Evolutionary conservation across 106 monocot species (phyloP).

Genomic region (Dendrobium nobile): DNA sequence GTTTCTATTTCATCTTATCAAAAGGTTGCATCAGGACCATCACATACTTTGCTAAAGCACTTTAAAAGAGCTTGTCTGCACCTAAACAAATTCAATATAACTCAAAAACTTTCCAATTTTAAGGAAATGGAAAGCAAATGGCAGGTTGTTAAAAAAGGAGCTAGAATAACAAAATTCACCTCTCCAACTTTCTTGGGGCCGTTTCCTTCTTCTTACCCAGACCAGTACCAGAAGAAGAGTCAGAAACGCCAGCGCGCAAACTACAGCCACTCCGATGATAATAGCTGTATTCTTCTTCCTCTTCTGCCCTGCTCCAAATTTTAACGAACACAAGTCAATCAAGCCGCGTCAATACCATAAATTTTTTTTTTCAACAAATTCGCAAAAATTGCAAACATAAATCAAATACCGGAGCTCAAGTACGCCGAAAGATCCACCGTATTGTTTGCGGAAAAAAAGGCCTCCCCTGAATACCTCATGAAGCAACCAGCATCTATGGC

Average conservation of each 20-base stretch:
- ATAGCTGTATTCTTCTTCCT: conserved; percentile 26
- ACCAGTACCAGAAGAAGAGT: conserved; percentile 12
- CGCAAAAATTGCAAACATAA: background rate
- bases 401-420: conserved; percentile 18
- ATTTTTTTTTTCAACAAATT: background rate
- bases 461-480: conserved; percentile 46
- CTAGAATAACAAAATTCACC: conserved; percentile 18
- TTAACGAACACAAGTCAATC: background rate
- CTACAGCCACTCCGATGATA: conserved; percentile 34
- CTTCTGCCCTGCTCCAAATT: conserved; percentile 19
- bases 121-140: background rate
- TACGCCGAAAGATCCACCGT: conserved; percentile 33
- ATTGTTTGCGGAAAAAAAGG: conserved; percentile 42
- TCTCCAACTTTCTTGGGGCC: conserved; percentile 8
- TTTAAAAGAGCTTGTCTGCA: background rate
- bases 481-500: conserved; percentile 63
- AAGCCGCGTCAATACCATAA: background rate
- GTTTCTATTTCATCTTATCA: background rate
- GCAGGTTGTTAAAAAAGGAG: background rate
- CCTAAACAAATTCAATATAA: background rate
- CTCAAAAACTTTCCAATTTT: background rate
- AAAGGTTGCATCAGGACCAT: background rate
- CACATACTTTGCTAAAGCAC: background rate
- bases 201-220: conserved; percentile 25
- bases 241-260: conserved; percentile 25